Conservation (phyloP, 1,284 basidiomycete genomes). For the Macrocybe sp. region DNA sequence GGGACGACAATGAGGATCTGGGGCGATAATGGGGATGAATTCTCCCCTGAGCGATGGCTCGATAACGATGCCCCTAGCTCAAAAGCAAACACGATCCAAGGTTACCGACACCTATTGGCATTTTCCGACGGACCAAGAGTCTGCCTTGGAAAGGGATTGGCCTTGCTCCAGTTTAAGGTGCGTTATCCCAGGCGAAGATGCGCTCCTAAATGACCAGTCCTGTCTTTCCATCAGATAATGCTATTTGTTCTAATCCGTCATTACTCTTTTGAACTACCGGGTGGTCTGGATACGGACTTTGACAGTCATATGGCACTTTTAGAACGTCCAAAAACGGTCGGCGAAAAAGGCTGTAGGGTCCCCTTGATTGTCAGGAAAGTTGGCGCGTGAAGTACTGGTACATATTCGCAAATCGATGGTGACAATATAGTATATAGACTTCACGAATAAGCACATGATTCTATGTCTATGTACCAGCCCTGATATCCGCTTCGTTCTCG, state of each 20-base stretch:
- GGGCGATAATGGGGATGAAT: slow-evolving; percentile 27
- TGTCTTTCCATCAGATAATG: neutral
- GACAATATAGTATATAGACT: too few species aligned
- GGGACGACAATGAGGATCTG: slow-evolving; percentile 46
- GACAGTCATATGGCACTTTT: slow-evolving; percentile 20
- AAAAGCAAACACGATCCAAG: slow-evolving; percentile 29
- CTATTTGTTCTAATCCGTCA: neutral
- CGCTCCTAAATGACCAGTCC: too few species aligned
- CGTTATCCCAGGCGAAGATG: neutral
- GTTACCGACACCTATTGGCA: slow-evolving; percentile 38
- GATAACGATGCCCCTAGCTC: slow-evolving; percentile 17
- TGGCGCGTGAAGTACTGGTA: too few species aligned
- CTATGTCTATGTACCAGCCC: too few species aligned
- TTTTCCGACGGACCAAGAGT: slow-evolving; percentile 45
- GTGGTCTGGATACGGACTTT: neutral
- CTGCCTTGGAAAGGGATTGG: slow-evolving; percentile 40
- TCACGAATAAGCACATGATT: too few species aligned
- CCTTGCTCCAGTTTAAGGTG: slow-evolving; percentile 46
- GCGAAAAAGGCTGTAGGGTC: slow-evolving; percentile 34
- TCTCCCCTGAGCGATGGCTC: slow-evolving; percentile 32
- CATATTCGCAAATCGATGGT: too few species aligned
- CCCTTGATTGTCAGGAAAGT: slow-evolving; percentile 30
- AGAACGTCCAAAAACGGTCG: slow-evolving; percentile 37
- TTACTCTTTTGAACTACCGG: neutral
- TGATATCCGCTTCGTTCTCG: too few species aligned